Evolutionary conservation across 306 rosid genomes (phyloP), one percentile per base, ranked within the genome.

Genomic region (Datisca glomerata): DNA sequence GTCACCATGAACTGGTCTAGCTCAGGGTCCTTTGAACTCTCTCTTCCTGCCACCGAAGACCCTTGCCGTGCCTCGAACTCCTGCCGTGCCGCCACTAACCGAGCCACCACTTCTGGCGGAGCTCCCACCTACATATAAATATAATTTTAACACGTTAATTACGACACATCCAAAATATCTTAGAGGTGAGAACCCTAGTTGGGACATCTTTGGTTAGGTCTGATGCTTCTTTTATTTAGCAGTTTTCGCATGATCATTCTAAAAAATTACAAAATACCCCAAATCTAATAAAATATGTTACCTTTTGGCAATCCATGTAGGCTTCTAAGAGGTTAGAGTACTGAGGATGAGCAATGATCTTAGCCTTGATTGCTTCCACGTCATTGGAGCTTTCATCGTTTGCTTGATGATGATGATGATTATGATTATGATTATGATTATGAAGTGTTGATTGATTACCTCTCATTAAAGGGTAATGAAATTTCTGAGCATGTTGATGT

Each of bases 301-400:
- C 98, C 94, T 79, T 91, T 52, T 91, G 95, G 66, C 96, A 91
- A 71, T 91, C 93, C 78, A 91, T 84, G 75, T 74, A 91, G 57
- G 98, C 98, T 48, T 80, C 74, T 29, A 91, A 45, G 52, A 91
- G 84, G 59, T 60, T 84, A 13, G 93, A 75, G 61, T 84, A 91
- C 37, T 80, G 96, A 56, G 96, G 98, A 41, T 91, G 98, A 48
- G 86, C 84, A 34, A 80, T 51, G 72, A 91, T 91, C 78, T 84
- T 84, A 2, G 92, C 93, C 60, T 91, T 84, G 8, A 91, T 78
- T 22, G 70, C 77, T 53, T 91, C 93, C n/a, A 69, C 69, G 48
- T 89, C 91, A 2, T 18, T 47, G 9, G 75, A 49, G 50, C 25
- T 60, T 5, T 67, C 65, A 10, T 59, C 61, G 3, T 64, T 60